Evolutionary conservation across 2,329 filamentous ascomycete species (phyloP), one percentile per base, ranked within the genome.

Genomic region (Botrytis pseudocinerea): DNA sequence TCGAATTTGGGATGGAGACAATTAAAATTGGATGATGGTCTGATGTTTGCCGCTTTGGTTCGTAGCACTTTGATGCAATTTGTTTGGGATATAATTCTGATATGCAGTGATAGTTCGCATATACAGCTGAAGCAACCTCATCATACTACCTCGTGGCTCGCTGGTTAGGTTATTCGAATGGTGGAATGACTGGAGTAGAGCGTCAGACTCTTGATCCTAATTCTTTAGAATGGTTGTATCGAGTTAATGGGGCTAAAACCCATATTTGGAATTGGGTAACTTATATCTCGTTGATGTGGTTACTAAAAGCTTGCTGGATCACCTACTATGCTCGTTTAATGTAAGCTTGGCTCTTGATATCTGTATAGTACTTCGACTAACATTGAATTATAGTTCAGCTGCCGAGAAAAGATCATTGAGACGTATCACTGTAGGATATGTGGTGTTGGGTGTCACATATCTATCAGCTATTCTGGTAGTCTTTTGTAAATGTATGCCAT

Each of bases 221-320:
- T 64, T 71, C 69, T 10, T 8, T n/a, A n/a, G 69, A 71, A 65
- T 71, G 69, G 69, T 38, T 25, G 18, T 54, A 71, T 28, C 59
- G 69, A 42, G 69, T 65, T 20, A 71, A 71, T 14, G 69, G 60
- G 22, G 61, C 69, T 8, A 71, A 65, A 54, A 71, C 60, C 25
- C 42, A 71, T 32, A 57, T 71, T 25, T 28, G 35, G 61, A 25
- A 71, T n/a, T 71, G 69, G 69, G n/a, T 71, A 25, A 51, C 60
- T n/a, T 71, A 71, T 20, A 51, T 71, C 14, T 25, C 61, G 10
- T 63, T 65, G 4, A 71, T 65, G 60, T 71, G 60, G 69, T 64
- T 51, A 32, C 32, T 71, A 6, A 71, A 71, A 28, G 59, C 35
- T 25, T 71, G 69, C n/a, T 71, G 69, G 69, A 40, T 71, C 35